Conservation (phyloP, 2,329 filamentous ascomycete species). For the Cordyceps cicadae region DNA sequence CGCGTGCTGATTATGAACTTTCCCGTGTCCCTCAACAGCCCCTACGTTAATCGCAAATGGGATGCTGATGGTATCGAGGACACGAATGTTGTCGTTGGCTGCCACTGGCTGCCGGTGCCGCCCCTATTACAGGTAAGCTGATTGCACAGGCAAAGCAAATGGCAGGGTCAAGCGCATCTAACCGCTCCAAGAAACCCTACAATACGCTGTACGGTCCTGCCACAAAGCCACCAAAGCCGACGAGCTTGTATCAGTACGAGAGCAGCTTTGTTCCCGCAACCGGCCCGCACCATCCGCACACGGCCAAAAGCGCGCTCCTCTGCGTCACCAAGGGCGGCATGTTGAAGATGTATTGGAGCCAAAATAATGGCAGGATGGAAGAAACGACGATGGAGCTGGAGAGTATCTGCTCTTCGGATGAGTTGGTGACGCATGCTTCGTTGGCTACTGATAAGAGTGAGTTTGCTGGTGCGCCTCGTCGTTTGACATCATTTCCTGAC, state of each 20-base stretch:
- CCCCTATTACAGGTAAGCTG: slow-evolving; percentile 34
- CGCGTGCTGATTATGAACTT: slow-evolving; percentile 68
- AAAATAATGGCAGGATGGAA: slow-evolving; percentile 62
- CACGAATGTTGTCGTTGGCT: slow-evolving; percentile 67
- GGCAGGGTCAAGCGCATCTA: neutral
- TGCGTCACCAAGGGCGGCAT: slow-evolving; percentile 67
- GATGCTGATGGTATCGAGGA: slow-evolving; percentile 65
- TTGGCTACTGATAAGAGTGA: slow-evolving; percentile 66
- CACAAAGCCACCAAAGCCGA: slow-evolving; percentile 43
- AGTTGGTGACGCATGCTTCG: slow-evolving; percentile 72
- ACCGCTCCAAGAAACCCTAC: slow-evolving; percentile 28
- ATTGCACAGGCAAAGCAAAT: neutral
- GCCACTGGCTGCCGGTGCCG: slow-evolving; percentile 71
- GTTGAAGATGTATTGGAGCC: slow-evolving; percentile 69
- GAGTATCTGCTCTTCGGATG: slow-evolving; percentile 61
- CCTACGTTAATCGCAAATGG: slow-evolving; percentile 53
- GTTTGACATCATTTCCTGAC: slow-evolving; percentile 18
- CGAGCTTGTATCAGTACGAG: slow-evolving; percentile 57
- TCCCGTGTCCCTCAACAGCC: slow-evolving; percentile 63
- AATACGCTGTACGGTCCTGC: slow-evolving; percentile 52
- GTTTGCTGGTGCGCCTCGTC: slow-evolving; percentile 14
- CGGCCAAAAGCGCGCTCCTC: slow-evolving; percentile 64
- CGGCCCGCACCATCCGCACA: slow-evolving; percentile 65
- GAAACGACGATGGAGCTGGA: slow-evolving; percentile 69
- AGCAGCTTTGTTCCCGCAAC: slow-evolving; percentile 56